phyloP scores from a whole-genome alignment of 2,329 filamentous ascomycete genomes.

The Periconia sp. region DNA sequence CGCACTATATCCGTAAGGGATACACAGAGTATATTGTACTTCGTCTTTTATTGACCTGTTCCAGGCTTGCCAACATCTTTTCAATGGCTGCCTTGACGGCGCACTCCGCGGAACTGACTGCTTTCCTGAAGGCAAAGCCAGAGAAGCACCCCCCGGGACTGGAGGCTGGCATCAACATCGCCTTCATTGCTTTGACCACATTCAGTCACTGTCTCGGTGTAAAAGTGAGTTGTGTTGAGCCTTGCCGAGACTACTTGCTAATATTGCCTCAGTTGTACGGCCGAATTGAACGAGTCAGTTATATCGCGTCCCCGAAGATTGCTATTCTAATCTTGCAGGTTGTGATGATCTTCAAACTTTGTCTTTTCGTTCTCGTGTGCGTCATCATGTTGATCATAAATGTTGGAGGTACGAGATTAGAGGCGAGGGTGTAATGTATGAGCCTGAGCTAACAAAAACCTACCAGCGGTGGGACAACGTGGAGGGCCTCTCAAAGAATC shows the following conservation, averaged over 20 bases:
- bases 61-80: conserved; percentile 20
- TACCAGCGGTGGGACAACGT: background rate
- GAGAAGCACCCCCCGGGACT: conserved; percentile 8
- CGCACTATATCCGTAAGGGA: conserved; percentile 14
- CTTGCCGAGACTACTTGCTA: too few species aligned
- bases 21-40: background rate
- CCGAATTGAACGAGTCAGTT: conserved; percentile 26
- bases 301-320: background rate
- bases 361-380: conserved; percentile 24
- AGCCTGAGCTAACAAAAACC: background rate
- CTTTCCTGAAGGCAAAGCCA: conserved; percentile 13
- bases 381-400: conserved; percentile 31
- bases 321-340: conserved; percentile 7
- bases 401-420: conserved; percentile 17
- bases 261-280: conserved; percentile 37
- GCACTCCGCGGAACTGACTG: conserved; percentile 20
- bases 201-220: conserved; percentile 25
- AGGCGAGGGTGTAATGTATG: background rate
- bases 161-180: conserved; percentile 21
- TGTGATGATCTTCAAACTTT: conserved; percentile 33
- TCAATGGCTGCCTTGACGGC: conserved; percentile 26
- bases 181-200: conserved; percentile 21
- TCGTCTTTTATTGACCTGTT: background rate
- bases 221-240: conserved; percentile 14
- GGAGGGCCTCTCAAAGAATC: conserved; percentile 11